Conservation (phyloP, 176 grass and related monocot genomes). For the Avena sativa region DNA sequence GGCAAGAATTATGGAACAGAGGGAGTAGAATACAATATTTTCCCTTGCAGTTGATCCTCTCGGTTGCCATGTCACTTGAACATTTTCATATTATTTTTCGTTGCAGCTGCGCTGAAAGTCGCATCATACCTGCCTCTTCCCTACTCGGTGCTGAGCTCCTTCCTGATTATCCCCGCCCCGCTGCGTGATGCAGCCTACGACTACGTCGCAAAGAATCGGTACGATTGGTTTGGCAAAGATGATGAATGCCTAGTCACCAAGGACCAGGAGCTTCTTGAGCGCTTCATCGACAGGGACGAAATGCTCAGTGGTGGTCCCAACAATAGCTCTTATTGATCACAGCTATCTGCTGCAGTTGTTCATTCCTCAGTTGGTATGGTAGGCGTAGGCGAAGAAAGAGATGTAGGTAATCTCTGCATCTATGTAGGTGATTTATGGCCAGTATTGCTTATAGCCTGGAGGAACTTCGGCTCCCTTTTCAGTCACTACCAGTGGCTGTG, state of each 20-base stretch:
- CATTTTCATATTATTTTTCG: conserved; percentile 10
- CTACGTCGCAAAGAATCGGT: conserved; percentile 78
- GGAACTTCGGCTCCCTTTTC: not conserved
- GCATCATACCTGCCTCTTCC: conserved; percentile 91
- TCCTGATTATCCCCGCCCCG: conserved; percentile 64
- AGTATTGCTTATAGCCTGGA: conserved; percentile 14
- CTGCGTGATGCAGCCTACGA: conserved; percentile 81
- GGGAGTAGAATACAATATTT: not conserved
- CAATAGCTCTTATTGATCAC: conserved; percentile 54
- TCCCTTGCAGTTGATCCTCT: not conserved
- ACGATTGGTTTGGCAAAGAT: conserved; percentile 89
- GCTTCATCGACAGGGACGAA: conserved; percentile 91
- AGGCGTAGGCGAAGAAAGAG: conserved; percentile 34
- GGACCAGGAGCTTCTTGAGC: conserved; percentile 81
- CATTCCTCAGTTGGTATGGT: not conserved
- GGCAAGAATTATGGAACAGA: too few species aligned
- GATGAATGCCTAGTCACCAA: conserved; percentile 74
- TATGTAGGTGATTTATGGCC: conserved; percentile 15
- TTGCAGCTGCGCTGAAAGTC: conserved; percentile 77
- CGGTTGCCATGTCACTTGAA: not conserved
- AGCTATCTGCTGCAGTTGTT: not conserved
- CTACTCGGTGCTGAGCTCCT: conserved; percentile 72
- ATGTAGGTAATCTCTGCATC: conserved; percentile 39
- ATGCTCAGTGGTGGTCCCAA: conserved; percentile 57
- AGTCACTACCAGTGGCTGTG: not conserved